phyloP scores from a whole-genome alignment of 768 basidiomycete species.

The Omphalotus guepiniiformis region DNA sequence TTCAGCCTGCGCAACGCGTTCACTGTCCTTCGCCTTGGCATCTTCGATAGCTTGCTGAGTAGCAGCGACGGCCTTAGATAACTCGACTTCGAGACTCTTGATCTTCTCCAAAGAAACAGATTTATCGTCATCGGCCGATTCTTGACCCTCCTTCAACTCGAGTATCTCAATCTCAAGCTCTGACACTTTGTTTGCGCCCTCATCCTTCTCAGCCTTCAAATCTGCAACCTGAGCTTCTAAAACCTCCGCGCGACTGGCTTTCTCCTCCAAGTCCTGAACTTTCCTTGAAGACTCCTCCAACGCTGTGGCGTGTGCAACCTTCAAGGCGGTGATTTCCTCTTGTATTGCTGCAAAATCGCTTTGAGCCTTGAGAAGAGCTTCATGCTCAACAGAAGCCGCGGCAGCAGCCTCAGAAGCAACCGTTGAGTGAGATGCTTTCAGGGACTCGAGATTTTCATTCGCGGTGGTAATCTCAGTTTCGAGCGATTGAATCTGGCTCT shows the following conservation, averaged over 20 bases:
- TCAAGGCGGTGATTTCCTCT: conserved; percentile 48
- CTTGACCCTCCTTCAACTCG: conserved; percentile 69
- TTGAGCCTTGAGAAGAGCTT: conserved; percentile 60
- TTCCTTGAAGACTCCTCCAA: conserved; percentile 43
- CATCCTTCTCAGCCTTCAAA: conserved; percentile 65
- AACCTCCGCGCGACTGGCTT: conserved; percentile 35
- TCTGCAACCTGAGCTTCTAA: conserved; percentile 47
- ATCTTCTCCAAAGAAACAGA: conserved; percentile 41
- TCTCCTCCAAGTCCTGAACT: conserved; percentile 43
- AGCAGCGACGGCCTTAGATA: conserved; percentile 43
- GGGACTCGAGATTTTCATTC: conserved; percentile 48
- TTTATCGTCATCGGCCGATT: conserved; percentile 58
- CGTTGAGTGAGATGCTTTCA: conserved; percentile 43
- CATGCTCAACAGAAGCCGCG: conserved; percentile 58
- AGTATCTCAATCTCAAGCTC: conserved; percentile 81
- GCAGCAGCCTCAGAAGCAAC: conserved; percentile 38
- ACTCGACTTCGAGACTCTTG: conserved; percentile 49
- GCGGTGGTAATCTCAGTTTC: conserved; percentile 46
- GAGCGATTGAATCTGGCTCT: conserved; percentile 45
- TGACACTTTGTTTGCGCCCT: conserved; percentile 64
- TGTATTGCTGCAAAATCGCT: conserved; percentile 54
- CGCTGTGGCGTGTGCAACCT: conserved; percentile 44
- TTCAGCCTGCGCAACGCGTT: conserved; percentile 34
- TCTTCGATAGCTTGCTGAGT: conserved; percentile 45
- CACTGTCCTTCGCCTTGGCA: conserved; percentile 43